phyloP scores from a whole-genome alignment of 805 yeast genomes.

The Candida peoriensis region DNA sequence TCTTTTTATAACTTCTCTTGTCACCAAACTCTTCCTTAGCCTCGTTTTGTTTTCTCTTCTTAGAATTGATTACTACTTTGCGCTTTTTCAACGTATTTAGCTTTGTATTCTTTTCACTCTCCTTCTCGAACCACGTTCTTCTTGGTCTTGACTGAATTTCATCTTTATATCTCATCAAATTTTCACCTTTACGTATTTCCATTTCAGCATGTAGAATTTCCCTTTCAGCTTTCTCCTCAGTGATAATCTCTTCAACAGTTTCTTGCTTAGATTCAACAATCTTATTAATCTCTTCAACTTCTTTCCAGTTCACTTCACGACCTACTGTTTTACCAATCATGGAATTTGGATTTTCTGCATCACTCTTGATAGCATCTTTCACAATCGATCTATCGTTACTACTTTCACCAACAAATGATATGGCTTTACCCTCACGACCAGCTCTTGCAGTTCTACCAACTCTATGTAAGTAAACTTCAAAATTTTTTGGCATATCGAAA shows the following conservation, averaged over 20 bases:
- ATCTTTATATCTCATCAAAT: slow-evolving; percentile 68
- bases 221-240: slow-evolving; percentile 86
- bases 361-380: slow-evolving; percentile 78
- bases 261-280: slow-evolving; percentile 55
- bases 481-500: slow-evolving; percentile 91
- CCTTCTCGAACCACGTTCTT: slow-evolving; percentile 91
- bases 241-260: slow-evolving; percentile 68
- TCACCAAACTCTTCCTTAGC: slow-evolving; percentile 46
- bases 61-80: slow-evolving; percentile 40
- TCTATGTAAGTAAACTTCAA: slow-evolving; percentile 91
- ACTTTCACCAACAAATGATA: slow-evolving; percentile 90
- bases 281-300: slow-evolving; percentile 63
- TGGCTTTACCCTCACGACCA: slow-evolving; percentile 90
- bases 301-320: slow-evolving; percentile 85
- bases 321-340: slow-evolving; percentile 66
- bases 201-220: slow-evolving; percentile 85
- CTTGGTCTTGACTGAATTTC: slow-evolving; percentile 89
- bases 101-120: slow-evolving; percentile 34
- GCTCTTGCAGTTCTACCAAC: slow-evolving; percentile 99
- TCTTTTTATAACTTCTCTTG: slow-evolving; percentile 68
- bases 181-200: slow-evolving; percentile 82
- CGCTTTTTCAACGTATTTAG: slow-evolving; percentile 43
- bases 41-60: slow-evolving; percentile 68
- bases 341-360: slow-evolving; percentile 36
- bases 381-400: slow-evolving; percentile 85